Percentiles rank a stretch among this genome's conserved stretches.
These are phyloP conservation scores for Vanrija sp. DNA, from an alignment of 1,284 basidiomycete species.

Conservation along the genomic window DNA sequence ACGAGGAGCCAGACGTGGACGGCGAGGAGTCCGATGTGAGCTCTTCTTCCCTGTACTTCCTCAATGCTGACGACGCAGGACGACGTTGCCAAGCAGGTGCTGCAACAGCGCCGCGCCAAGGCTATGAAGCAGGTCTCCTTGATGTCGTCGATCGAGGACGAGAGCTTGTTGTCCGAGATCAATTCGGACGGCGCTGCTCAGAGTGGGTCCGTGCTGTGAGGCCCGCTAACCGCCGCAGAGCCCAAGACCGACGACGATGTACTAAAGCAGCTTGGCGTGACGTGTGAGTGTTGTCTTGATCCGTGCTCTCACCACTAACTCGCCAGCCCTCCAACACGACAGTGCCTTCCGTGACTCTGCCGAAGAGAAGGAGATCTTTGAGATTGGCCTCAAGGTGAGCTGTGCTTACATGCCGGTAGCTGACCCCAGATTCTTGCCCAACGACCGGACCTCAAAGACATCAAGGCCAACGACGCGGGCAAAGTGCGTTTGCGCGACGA, in stretches of 20 bases:
- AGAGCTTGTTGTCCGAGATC: conserved; percentile 7
- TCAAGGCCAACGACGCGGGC: conserved; percentile 38
- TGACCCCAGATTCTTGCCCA: conserved; percentile 21
- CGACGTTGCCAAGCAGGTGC: conserved; percentile 13
- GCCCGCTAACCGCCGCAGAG: background rate
- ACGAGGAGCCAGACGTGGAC: conserved; percentile 22
- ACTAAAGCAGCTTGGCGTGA: conserved; percentile 22
- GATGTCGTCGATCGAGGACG: background rate
- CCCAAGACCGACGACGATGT: conserved; percentile 19
- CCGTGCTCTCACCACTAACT: background rate
- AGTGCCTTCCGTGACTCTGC: conserved; percentile 36
- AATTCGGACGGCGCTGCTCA: conserved; percentile 1
- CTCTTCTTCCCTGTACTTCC: background rate
- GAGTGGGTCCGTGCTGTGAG: too few species aligned
- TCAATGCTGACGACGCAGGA: conserved; percentile 1
- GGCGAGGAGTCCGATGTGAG: conserved; percentile 15
- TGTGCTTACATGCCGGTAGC: background rate
- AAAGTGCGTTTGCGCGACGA: conserved; percentile 13
- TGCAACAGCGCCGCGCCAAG: conserved; percentile 11
- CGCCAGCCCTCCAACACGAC: conserved; percentile 22
- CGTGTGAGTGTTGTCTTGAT: conserved; percentile 11
- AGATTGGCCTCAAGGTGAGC: conserved; percentile 38
- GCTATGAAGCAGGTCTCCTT: background rate
- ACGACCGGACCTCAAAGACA: conserved; percentile 26
- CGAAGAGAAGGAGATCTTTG: conserved; percentile 36